These are phyloP conservation scores for Pestalotiopsis sp. DNA, from an alignment of 2,329 filamentous ascomycete genomes.

Conservation along the genomic window DNA sequence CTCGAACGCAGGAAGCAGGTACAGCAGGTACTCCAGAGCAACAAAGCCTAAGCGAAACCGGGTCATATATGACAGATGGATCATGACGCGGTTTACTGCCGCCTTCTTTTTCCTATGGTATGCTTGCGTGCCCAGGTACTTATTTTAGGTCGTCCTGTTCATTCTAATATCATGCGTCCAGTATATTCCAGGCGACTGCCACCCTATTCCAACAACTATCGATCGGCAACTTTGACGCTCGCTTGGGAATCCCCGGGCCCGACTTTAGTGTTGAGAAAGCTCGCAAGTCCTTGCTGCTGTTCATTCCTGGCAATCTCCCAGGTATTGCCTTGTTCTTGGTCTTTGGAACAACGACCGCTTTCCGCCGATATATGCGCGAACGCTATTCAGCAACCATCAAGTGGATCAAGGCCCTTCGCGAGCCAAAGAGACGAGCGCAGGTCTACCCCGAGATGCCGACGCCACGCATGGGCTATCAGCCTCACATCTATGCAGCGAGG, in stretches of 20 bases:
- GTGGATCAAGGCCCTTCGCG: constrained; percentile 13
- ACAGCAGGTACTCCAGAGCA: neutral
- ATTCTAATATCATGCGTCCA: neutral
- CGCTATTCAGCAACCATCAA: neutral
- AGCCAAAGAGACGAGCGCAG: neutral
- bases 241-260: constrained; percentile 8
- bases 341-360: constrained; percentile 25
- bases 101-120: constrained; percentile 19
- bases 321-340: constrained; percentile 24
- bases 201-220: constrained; percentile 18
- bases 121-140: neutral
- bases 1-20: neutral
- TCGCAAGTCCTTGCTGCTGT: constrained; percentile 18
- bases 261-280: constrained; percentile 22
- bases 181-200: constrained; percentile 15
- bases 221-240: neutral
- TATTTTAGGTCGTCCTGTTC: neutral
- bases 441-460: neutral
- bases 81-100: constrained; percentile 20
- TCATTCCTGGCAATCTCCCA: constrained; percentile 25
- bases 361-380: constrained; percentile 19
- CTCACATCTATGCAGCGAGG: neutral
- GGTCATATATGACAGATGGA: constrained; percentile 19
- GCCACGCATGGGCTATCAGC: neutral
- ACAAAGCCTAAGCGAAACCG: neutral